Base-by-base conservation (phyloP, 352 stramenopile species). In the Salisapilia sapeloensis region DNA sequence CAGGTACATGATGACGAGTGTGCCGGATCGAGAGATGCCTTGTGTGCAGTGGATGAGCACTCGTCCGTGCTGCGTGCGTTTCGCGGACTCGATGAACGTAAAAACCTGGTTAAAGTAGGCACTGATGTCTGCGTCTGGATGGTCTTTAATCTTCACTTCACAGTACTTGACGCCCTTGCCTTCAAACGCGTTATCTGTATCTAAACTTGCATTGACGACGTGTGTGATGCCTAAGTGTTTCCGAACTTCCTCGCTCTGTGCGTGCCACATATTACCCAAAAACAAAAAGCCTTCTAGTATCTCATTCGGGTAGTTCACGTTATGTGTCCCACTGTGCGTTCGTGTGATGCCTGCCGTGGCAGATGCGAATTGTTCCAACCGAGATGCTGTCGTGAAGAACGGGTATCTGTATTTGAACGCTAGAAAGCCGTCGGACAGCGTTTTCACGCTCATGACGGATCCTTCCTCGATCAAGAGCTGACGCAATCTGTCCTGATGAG, bases 261-360 rank as follows among this genome's bases (percentile, higher is more conserved):
- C 74, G 46, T 90, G 74, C 74, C 74, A 90, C 70, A 90, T 86
- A 48, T 90, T 90, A 26, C 74, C 74, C 14, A 90, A 51, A 39
- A 83, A 90, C 6, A 90, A 42, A 46, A 90, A 90, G 1, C 70
- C 70, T 31, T 90, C 74, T 21, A 90, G 49, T 33, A 90, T 81
- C 41, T 90, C 74, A 36, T 90, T 90, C 27, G 74, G 74, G 56
- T 90, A 90, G 48, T 84, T 86, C 13, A 90, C 38, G 51, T 82
- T 81, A 57, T 90, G 74, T 4, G 63, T 86, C 14, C 74, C 74
- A 41, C 74, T 89, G 35, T 72, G 70, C 18, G 74, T 89, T 30
- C 74, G 70, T 31, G 53, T 71, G 19, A 84, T 26, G 13, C 38
- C 38, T n/a, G 31, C 42, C 8, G 66, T 47, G 8, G 40, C 29